A percentile compares a stretch with the other conserved stretches of the same genome.
Conservation (phyloP, 2,329 filamentous ascomycete genomes). For the Xylaria sp. region DNA sequence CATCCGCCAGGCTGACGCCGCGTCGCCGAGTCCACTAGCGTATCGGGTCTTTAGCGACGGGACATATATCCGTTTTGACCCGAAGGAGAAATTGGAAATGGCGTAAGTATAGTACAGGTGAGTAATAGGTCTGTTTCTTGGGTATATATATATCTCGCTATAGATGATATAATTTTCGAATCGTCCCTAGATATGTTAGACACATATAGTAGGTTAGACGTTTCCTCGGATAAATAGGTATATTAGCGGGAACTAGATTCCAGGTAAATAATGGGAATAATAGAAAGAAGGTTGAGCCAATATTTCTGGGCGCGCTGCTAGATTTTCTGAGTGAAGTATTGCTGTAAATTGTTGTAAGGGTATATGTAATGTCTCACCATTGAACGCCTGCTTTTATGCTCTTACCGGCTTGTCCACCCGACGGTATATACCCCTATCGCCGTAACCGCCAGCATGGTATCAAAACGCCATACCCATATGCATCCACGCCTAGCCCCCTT, state of each 20-base stretch:
- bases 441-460: constrained; percentile 14
- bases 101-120: background rate
- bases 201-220: too few species aligned
- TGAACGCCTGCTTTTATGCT: background rate
- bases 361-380: background rate
- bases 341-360: constrained; percentile 8
- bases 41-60: background rate
- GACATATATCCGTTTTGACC: background rate
- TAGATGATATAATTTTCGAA: too few species aligned
- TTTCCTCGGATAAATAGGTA: background rate
- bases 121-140: constrained; percentile 1
- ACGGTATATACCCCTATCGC: background rate
- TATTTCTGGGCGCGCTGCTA: background rate
- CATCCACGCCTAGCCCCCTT: background rate
- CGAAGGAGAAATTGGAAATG: background rate
- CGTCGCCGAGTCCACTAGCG: background rate
- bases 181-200: too few species aligned
- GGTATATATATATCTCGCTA: background rate
- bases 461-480: constrained; percentile 19
- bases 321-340: background rate
- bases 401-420: background rate
- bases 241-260: constrained; percentile 7
- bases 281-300: background rate
- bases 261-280: background rate
- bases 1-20: background rate